A percentile compares a stretch with the other conserved stretches of the same genome.
Evolutionary conservation across 176 grass and related monocot genomes (phyloP).

Genomic region (Carex kokanica): DNA sequence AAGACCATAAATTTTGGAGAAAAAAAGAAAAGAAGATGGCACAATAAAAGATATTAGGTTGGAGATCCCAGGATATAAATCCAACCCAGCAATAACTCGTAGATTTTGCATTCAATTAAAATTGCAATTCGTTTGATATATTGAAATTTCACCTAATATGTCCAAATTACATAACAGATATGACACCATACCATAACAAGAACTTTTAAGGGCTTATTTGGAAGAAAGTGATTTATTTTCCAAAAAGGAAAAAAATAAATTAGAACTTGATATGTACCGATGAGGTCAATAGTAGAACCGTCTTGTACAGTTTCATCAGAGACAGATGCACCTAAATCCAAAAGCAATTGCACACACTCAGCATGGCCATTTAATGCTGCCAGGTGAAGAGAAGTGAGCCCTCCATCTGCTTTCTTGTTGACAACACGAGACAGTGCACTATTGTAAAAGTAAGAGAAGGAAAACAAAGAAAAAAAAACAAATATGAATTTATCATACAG

Average conservation of each 20-base stretch:
- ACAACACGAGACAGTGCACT: constrained; percentile 61
- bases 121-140: constrained; percentile 3
- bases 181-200: not conserved
- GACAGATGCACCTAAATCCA: constrained; percentile 86
- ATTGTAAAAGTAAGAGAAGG: constrained; percentile 11
- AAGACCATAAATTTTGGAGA: not conserved
- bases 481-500: constrained; percentile 30
- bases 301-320: constrained; percentile 80
- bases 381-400: constrained; percentile 80
- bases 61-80: not conserved
- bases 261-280: constrained; percentile 48
- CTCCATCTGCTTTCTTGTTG: constrained; percentile 85
- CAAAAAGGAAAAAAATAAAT: not conserved
- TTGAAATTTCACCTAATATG: not conserved
- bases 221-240: not conserved
- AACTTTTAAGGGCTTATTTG: not conserved
- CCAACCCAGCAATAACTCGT: not conserved
- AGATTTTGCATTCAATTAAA: not conserved
- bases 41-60: not conserved
- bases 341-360: constrained; percentile 74
- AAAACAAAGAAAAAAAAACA: constrained; percentile 33
- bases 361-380: constrained; percentile 79
- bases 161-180: not conserved
- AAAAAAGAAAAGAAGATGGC: not conserved
- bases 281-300: constrained; percentile 98